These are phyloP conservation scores for Microsporum canis DNA, from an alignment of 2,329 filamentous ascomycete genomes.

Conservation along the genomic window DNA sequence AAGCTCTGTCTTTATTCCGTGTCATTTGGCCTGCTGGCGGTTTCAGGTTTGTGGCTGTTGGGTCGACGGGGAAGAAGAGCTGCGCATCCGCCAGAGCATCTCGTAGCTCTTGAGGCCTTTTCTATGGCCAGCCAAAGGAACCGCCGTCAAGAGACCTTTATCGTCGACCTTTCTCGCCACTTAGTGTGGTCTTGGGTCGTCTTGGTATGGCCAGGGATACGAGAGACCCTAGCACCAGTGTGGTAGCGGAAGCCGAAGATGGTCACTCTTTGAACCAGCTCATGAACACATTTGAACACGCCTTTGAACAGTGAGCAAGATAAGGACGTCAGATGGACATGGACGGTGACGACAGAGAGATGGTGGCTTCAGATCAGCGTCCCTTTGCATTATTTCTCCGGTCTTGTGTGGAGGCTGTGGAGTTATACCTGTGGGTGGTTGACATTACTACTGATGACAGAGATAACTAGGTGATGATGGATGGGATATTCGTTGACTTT, in stretches of 20 bases:
- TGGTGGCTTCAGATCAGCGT: no score
- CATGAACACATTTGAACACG: no score
- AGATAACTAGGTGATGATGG: background rate
- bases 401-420: no score
- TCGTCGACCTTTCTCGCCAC: background rate
- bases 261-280: no score
- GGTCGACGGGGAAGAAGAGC: background rate
- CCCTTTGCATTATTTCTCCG: no score
- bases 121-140: no score
- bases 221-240: background rate
- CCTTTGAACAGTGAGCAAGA: background rate
- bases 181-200: background rate
- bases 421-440: background rate
- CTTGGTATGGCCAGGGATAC: background rate
- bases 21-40: background rate
- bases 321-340: background rate
- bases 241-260: background rate
- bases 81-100: background rate
- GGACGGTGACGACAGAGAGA: no score
- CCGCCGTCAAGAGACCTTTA: no score
- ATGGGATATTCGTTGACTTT: background rate
- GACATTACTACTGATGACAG: background rate
- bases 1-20: no score
- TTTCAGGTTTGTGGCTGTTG: background rate
- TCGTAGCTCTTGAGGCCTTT: background rate